A percentile compares a stretch with the other conserved stretches of the same genome.
Conservation (phyloP, 108 stramenopile genomes). For the Asterionellopsis glacialis region DNA sequence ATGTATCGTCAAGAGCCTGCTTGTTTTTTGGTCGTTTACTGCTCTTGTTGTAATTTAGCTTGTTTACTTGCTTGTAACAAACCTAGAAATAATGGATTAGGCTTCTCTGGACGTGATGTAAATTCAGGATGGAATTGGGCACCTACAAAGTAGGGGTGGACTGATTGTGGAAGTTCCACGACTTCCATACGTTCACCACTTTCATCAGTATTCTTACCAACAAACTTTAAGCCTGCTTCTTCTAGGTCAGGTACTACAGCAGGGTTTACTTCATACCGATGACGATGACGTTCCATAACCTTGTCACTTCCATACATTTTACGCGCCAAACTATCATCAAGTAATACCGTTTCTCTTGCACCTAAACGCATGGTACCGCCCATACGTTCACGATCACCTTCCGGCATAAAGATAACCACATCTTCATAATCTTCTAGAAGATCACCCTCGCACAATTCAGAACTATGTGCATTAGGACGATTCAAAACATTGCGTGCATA, state of each 20-base stretch:
- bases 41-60: no score
- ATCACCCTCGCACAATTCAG: conserved; percentile 63
- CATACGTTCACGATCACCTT: conserved; percentile 94
- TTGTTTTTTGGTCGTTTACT: no score
- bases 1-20: no score
- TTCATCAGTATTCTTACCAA: conserved; percentile 89
- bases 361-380: conserved; percentile 99
- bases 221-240: conserved; percentile 89
- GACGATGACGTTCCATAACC: conserved; percentile 39
- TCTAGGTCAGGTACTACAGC: conserved; percentile 85
- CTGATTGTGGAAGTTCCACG: conserved; percentile 81
- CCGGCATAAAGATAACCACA: conserved; percentile 99
- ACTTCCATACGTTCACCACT: conserved; percentile 96
- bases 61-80: conserved; percentile 64
- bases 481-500: conserved; percentile 90
- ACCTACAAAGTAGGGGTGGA: conserved; percentile 97
- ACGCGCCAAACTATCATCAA: conserved; percentile 42
- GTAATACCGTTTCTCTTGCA: conserved; percentile 74
- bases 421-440: conserved; percentile 38
- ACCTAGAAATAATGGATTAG: conserved; percentile 95
- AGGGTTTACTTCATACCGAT: conserved; percentile 95
- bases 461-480: conserved; percentile 84
- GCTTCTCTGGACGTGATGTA: conserved; percentile 77
- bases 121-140: conserved; percentile 99
- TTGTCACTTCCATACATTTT: conserved; percentile 68